Evolutionary conservation across 2,329 filamentous ascomycete species (phyloP), one percentile per base, ranked within the genome.

Genomic region (Fusarium verticillioides): DNA sequence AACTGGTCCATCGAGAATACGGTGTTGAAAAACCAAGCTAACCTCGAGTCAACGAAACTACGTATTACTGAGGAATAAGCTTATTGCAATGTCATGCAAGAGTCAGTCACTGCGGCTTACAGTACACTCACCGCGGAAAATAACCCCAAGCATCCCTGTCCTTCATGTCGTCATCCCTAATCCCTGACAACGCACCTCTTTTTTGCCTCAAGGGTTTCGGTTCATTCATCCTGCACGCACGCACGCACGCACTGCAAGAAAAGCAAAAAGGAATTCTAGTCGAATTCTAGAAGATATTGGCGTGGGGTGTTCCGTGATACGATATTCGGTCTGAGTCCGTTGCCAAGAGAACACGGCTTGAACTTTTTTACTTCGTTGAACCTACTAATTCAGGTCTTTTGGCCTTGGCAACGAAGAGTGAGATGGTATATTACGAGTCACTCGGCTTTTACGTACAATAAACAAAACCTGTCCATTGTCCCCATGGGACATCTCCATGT

Each of bases 361-460:
- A 42, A 30, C 36, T n/a, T 54, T 54, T 39, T n/a, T n/a, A 6
- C 13, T 36, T 21, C 13, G 4, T 10, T 67, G 15, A 47, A 47
- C 64, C 34, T 42, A 53, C 62, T 36, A 62, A 7, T 50, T 34
- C 19, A 26, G 23, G 47, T 16, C 36, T 6, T 23, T 44, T 70
- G 5, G 42, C 6, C 47, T 54, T 60, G 46, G 47, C 65, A 54
- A 21, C 7, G 2, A 47, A 59, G 42, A n/a, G 43, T 54, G 39
- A 37, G 54, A 60, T 59, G n/a, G 36, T 42, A 53, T 58, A 44
- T 46, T 60, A 56, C 64, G 43, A 67, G 64, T 50, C 47, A 60
- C 43, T 54, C 61, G 60, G 42, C 65, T 58, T 71, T 75, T 77
- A 77, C 75, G 75, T 77, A 77, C 75, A 77, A 73, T 42, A 72